Evolutionary conservation across 1,284 basidiomycete species (phyloP), one percentile per base, ranked within the genome.

Genomic region (Leucoagaricus sp.): DNA sequence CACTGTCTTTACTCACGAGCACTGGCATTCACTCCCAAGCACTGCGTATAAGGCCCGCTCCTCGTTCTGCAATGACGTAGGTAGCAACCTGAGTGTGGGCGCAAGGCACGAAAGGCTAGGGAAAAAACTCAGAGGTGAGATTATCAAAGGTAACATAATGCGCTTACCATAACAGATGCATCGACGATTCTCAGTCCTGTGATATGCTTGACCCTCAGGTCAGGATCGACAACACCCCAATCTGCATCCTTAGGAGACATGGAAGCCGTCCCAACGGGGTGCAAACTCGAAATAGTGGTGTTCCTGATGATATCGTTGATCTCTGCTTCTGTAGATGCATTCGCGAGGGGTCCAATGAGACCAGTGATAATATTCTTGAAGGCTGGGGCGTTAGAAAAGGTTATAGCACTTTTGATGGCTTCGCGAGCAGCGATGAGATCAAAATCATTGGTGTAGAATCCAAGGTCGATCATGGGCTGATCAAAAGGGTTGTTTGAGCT

Each of bases 171-270:
- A 13, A 78, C 67, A 0, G 72, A 73, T 0, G 73, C 69, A 64
- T 79, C 76, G 25, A 76, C 70, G 33, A 79, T 66, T n/a, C 76
- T 64, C 58, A 79, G 55, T 10, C 71, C 69, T 4, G 58, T 38
- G 25, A 71, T 64, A 7, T 68, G 68, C 49, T 75, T 73, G 19
- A 74, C 66, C 6, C 64, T 59, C 29, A 87, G 68, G 59, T 79
- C 75, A 3, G 82, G 73, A 65, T 66, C 64, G 7, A 69, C 68
- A 3, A 70, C 68, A 15, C 67, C 69, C 45, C 60, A 62, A 5
- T 45, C 49, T 5, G 64, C 65, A 10, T 60, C 59, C 46, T 51
- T 61, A 0, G 66, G 57, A 10, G 67, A 67, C 69, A 73, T 73
- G 0, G 63, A 58, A 9, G 67, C 66, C 4, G 64, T 67, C 13